phyloP scores from a whole-genome alignment of 1,139 yeast genomes.

The Hansenula lynferdii region DNA sequence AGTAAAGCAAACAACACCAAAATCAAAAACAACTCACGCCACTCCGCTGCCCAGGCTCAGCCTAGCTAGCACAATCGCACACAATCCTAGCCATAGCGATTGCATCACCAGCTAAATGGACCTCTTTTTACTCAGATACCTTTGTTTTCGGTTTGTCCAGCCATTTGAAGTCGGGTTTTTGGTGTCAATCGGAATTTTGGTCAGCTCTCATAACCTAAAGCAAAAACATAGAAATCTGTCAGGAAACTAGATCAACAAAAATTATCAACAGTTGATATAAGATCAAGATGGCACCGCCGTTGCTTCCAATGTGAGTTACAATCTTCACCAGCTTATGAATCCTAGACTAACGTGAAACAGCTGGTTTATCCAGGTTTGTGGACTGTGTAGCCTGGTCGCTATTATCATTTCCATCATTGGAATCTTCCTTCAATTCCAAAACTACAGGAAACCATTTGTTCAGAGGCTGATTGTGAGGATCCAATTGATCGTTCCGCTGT shows the following conservation, averaged over 20 bases:
- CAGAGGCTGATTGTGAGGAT: conserved; percentile 85
- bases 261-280: no score
- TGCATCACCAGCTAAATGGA: no score
- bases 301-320: background rate
- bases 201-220: no score
- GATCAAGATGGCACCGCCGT: no score
- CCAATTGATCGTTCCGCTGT: conserved; percentile 53
- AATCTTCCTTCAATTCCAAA: conserved; percentile 48
- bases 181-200: background rate
- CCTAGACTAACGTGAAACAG: conserved; percentile 3
- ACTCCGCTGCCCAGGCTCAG: background rate
- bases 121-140: no score
- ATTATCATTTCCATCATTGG: conserved; percentile 39
- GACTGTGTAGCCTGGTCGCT: conserved; percentile 27
- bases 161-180: no score
- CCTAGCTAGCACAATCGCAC: background rate
- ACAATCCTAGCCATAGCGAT: background rate
- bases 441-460: conserved; percentile 85
- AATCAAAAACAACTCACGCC: no score
- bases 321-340: background rate
- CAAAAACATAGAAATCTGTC: no score
- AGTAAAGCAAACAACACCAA: no score
- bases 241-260: no score
- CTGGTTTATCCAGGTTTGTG: conserved; percentile 25
- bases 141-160: no score